phyloP scores from a whole-genome alignment of 2,329 filamentous ascomycete species.

The Trichophyton benhamiae region DNA sequence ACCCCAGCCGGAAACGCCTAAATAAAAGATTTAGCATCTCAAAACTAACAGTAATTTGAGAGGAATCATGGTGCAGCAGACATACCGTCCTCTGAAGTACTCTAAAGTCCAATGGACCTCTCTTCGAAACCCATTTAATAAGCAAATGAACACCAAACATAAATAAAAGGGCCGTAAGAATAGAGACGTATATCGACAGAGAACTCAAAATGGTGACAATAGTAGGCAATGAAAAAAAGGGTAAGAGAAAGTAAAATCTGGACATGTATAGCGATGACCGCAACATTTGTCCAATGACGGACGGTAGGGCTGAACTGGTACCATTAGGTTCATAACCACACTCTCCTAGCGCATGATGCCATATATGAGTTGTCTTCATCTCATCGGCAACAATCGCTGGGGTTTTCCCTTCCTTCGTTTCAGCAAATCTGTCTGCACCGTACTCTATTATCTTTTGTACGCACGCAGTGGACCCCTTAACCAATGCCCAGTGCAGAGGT shows the following conservation, averaged over 20 bases:
- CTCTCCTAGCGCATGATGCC: slow-evolving; percentile 71
- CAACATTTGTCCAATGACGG: slow-evolving; percentile 61
- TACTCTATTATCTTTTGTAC: slow-evolving; percentile 93
- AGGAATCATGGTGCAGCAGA: slow-evolving; percentile 11
- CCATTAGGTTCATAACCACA: slow-evolving; percentile 73
- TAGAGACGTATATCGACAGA: slow-evolving; percentile 58
- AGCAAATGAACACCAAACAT: slow-evolving; percentile 60
- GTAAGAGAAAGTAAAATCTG: slow-evolving; percentile 82
- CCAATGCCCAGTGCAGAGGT: slow-evolving; percentile 88
- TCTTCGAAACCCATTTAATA: slow-evolving; percentile 64
- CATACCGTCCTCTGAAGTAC: slow-evolving; percentile 76
- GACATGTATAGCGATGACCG: slow-evolving; percentile 67
- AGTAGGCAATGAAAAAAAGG: slow-evolving; percentile 61
- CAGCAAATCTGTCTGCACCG: slow-evolving; percentile 81
- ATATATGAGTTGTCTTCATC: slow-evolving; percentile 73
- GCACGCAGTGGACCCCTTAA: slow-evolving; percentile 80
- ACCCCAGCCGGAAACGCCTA: slow-evolving; percentile 88
- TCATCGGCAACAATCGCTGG: slow-evolving; percentile 74
- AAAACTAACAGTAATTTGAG: neutral
- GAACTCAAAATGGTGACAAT: slow-evolving; percentile 61
- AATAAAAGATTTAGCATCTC: slow-evolving; percentile 12
- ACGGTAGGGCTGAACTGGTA: slow-evolving; percentile 54
- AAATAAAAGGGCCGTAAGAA: slow-evolving; percentile 57
- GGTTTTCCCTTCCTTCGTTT: slow-evolving; percentile 82
- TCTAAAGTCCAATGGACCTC: slow-evolving; percentile 78